Evolutionary conservation across 2,329 filamentous ascomycete genomes (phyloP), one percentile per base, ranked within the genome.

Genomic region (Chrysoporthe deuterocubensis): DNA sequence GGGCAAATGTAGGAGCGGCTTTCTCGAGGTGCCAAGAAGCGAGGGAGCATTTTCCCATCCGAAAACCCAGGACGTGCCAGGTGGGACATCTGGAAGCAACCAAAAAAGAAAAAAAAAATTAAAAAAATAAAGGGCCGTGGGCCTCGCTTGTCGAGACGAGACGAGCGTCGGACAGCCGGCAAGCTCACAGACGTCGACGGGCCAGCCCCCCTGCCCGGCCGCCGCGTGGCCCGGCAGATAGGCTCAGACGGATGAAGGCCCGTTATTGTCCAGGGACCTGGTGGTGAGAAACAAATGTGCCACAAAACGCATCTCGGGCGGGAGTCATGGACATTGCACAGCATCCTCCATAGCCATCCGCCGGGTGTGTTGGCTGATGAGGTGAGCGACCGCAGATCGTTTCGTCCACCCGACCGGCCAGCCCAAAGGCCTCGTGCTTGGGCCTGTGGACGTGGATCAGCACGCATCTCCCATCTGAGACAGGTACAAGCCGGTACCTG

Each of bases 401-500:
- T 34, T 60, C 64, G 46, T 54, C 57, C 64, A 66, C 21, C 26
- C 61, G 46, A 48, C 60, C 44, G 16, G 56, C 54, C 54, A 32
- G 11, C 14, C 21, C 11, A 14, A 32, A 52, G 44, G 42, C 34
- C 18, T 44, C 56, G 63, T 52, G 42, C 62, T 21, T 37, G 52
- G 52, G 11, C 63, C 21, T 43, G 44, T 59, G 56, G 37, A 18
- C 5, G 60, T n/a, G 60, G 44, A 62, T 52, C 60, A 42, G 46
- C 61, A 32, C 21, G 11, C 48, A 52, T 52, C 57, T 46, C 40
- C 32, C 48, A 58, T 52, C 56, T 62, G 64, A 66, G 58, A 66
- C 64, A 66, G 48, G 46, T 57, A 56, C 56, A 66, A 59, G 50
- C 46, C 58, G 64, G 64, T 62, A 66, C 64, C 64, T 66, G 58